phyloP scores from a whole-genome alignment of 129 eudicot species.

The Helianthus tuberosus region DNA sequence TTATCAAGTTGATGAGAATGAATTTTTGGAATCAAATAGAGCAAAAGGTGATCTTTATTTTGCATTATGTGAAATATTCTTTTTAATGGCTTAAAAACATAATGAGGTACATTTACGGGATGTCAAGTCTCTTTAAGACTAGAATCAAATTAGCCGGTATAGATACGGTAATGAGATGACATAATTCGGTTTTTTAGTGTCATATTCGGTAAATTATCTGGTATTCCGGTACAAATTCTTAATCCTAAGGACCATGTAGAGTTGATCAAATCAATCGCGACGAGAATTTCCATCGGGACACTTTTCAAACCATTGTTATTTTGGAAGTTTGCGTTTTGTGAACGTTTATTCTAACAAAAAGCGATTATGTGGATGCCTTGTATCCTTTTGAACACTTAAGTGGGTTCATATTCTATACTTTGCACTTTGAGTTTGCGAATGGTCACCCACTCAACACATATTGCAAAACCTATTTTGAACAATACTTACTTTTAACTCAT shows the following conservation, averaged over 20 bases:
- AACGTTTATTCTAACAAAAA: constrained; percentile 38
- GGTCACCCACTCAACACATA: constrained; percentile 4
- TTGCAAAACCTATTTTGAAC: not conserved
- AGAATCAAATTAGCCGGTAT: constrained; percentile 29
- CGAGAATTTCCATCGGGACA: constrained; percentile 16
- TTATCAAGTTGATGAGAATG: constrained; percentile 43
- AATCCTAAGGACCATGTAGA: constrained; percentile 43
- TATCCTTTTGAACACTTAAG: constrained; percentile 22
- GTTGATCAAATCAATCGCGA: constrained; percentile 37
- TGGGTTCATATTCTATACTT: constrained; percentile 22
- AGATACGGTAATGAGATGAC: constrained; percentile 33
- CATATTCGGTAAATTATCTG: constrained; percentile 35
- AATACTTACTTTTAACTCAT: not conserved
- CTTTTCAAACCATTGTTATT: constrained; percentile 31
- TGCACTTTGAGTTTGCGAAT: constrained; percentile 18
- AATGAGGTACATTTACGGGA: constrained; percentile 40
- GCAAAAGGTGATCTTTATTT: constrained; percentile 37
- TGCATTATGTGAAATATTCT: constrained; percentile 46
- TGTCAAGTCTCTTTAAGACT: constrained; percentile 44
- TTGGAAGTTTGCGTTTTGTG: constrained; percentile 38
- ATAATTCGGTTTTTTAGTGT: constrained; percentile 27
- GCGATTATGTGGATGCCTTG: constrained; percentile 32
- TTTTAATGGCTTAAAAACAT: constrained; percentile 20
- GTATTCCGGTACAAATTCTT: constrained; percentile 32
- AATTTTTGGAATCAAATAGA: constrained; percentile 32